A percentile compares a stretch with the other conserved stretches of the same genome.
Conservation (phyloP, 2,329 filamentous ascomycete genomes). For the Epicoccum sorghinum region DNA sequence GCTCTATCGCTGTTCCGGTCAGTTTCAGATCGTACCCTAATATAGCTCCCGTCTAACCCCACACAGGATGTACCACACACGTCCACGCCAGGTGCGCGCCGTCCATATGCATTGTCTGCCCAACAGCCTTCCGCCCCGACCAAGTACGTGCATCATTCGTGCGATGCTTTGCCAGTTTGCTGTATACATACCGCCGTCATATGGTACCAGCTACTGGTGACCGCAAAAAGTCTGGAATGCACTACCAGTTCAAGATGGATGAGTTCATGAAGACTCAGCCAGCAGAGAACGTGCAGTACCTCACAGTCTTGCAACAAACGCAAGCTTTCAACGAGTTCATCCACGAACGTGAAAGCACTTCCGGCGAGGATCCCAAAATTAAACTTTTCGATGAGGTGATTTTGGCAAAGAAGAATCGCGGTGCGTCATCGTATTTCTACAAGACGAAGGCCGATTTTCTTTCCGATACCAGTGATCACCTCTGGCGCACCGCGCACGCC, state of each 20-base stretch:
- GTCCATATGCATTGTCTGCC: constrained; percentile 68
- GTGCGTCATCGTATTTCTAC: constrained; percentile 68
- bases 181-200: constrained; percentile 72
- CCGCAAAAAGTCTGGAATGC: constrained; percentile 66
- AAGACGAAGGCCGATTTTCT: constrained; percentile 67
- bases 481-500: constrained; percentile 73
- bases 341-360: constrained; percentile 74
- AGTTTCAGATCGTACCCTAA: constrained; percentile 28
- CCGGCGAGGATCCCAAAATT: constrained; percentile 67
- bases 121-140: constrained; percentile 69
- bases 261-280: constrained; percentile 69
- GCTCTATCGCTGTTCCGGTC: constrained; percentile 72
- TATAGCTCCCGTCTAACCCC: constrained; percentile 27
- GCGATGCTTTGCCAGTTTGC: constrained; percentile 70
- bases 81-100: constrained; percentile 66
- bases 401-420: constrained; percentile 74
- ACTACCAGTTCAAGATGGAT: constrained; percentile 71
- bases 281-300: constrained; percentile 68
- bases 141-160: constrained; percentile 72
- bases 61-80: constrained; percentile 59
- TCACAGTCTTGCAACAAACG: constrained; percentile 67
- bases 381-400: constrained; percentile 86
- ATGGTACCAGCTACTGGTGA: constrained; percentile 64
- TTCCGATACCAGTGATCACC: constrained; percentile 75
- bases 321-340: constrained; percentile 84